These are phyloP conservation scores for Phytophthora hibernalis DNA, from an alignment of 352 stramenopile species.

Conservation along the genomic window DNA sequence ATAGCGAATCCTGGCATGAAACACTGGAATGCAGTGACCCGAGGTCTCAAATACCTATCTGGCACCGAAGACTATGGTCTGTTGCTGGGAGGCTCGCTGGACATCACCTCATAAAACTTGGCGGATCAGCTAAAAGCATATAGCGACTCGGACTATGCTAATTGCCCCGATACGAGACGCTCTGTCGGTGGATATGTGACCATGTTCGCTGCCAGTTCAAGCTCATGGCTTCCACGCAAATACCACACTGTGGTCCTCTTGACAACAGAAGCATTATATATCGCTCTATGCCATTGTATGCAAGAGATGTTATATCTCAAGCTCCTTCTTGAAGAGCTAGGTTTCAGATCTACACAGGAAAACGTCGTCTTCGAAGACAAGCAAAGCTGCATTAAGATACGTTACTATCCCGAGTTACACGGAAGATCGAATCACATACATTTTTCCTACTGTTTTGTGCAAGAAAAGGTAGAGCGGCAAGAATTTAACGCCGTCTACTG, in stretches of 20 bases:
- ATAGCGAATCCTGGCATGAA: constrained; percentile 28
- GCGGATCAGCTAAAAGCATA: too few species aligned
- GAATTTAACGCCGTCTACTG: constrained; percentile 33
- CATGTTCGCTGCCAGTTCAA: constrained; percentile 1
- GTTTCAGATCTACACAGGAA: not conserved
- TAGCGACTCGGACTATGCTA: constrained; percentile 18
- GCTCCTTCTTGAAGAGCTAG: constrained; percentile 3
- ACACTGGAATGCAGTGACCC: constrained; percentile 24
- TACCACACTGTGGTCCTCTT: constrained; percentile 14
- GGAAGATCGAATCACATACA: constrained; percentile 45
- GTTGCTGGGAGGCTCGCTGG: constrained; percentile 3
- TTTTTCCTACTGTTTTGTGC: constrained; percentile 40
- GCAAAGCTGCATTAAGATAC: constrained; percentile 44
- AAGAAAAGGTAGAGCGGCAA: constrained; percentile 38
- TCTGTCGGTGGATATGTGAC: not conserved
- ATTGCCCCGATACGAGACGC: not conserved
- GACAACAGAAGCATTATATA: not conserved
- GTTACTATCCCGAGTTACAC: constrained; percentile 39
- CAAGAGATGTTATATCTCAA: constrained; percentile 14
- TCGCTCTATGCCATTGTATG: constrained; percentile 8
- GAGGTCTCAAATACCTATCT: constrained; percentile 23
- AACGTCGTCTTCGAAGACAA: constrained; percentile 42
- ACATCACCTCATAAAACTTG: constrained; percentile 4
- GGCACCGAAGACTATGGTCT: constrained; percentile 14
- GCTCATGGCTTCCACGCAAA: constrained; percentile 18